Evolutionary conservation across 495 filamentous ascomycete species (phyloP), one percentile per base, ranked within the genome.

Genomic region (Penicillium parvum): DNA sequence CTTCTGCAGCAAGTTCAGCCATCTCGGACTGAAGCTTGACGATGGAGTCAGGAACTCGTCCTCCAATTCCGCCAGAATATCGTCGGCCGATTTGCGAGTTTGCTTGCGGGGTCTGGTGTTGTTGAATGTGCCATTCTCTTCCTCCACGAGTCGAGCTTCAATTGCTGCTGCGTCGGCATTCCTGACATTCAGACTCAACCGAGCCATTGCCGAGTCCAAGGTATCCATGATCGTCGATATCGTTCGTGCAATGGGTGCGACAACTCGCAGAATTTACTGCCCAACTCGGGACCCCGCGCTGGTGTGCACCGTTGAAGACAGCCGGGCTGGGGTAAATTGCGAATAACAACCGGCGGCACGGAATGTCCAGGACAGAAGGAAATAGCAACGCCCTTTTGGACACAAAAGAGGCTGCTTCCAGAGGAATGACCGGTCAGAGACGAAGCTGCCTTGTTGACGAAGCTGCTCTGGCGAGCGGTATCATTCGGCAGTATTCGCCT

Each of bases 1-100:
- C 78, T 86, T 85, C 64, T 98, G 92, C 15, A 98, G 61, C 28
- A 76, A 75, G 62, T 95, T 88, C 35, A 97, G 72, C 92, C 91
- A 97, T 58, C 81, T 78, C 2, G 74, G 64, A 29, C 82, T 85
- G 64, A 97, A 96, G 2, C 70, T 70, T 5, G 81, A 74, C 7
- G 87, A 83, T 3, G 92, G 92, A 7, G 79, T 77, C 6, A 98
- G 66, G 52, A 88, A 94, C 26, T 88, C 80, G 37, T 73, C 48
- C 62, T 95, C 88, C 18, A 96, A 75, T 23, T 85, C 75, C 27
- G 72, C 65, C 46, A 83, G 82, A 26, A 90, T 64, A 8, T 78
- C 72, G 15, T 77, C 70, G 30, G 71, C 69, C 41, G 77, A 72
- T 40, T 57, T 61, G 7, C 43, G 47, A 2, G 62, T 51, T 40